Evolutionary conservation across 2,329 filamentous ascomycete species (phyloP), one percentile per base, ranked within the genome.

Genomic region (Aspergillus fijiensis): DNA sequence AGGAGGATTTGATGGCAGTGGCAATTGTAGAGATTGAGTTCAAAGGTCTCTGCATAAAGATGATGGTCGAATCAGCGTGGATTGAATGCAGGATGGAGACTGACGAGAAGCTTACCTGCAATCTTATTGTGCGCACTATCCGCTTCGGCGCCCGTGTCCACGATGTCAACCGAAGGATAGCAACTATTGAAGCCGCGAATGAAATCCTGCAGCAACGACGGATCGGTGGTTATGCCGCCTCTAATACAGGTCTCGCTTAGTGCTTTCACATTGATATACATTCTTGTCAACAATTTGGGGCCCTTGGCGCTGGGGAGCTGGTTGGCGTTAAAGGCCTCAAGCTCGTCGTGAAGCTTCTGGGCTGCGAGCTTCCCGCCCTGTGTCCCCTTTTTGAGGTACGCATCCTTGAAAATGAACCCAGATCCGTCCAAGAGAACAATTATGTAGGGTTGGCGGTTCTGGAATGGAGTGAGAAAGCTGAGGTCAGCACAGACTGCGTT

Each of bases 1-100:
- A 88, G 77, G 52, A 87, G 76, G 55, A 88, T 81, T 58, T 86
- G 84, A 56, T 83, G 84, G 68, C 85, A 88, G 65, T 86, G 84
- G 63, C 80, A 82, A 65, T 87, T 82, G 71, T 82, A 77, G 54
- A 85, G 74, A 70, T 82, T 80, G 51, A 84, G 70, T 65, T 83
- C 82, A 72, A 87, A 82, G 27, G 76, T 76, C 64, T 84, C 84
- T 85, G 63, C 25, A 56, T 45, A 39, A 55, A 31, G 19, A 49
- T 25, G n/a, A 23, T 57, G 50, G 58, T 52, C 50, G 23, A 7
- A 64, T 75, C 65, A 77, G 71, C 64, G 45, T 19, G 35, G 49
- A 23, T 11, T 61, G 48, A 21, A 51, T 56, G 29, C 50, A 33
- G 45, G 54, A 21, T 21, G 47, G 57, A 45, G 27, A 49, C 39